Percentiles rank a stretch among this genome's conserved stretches.
phyloP scores from a whole-genome alignment of 352 stramenopile species.

The Pythium rishiriense region DNA sequence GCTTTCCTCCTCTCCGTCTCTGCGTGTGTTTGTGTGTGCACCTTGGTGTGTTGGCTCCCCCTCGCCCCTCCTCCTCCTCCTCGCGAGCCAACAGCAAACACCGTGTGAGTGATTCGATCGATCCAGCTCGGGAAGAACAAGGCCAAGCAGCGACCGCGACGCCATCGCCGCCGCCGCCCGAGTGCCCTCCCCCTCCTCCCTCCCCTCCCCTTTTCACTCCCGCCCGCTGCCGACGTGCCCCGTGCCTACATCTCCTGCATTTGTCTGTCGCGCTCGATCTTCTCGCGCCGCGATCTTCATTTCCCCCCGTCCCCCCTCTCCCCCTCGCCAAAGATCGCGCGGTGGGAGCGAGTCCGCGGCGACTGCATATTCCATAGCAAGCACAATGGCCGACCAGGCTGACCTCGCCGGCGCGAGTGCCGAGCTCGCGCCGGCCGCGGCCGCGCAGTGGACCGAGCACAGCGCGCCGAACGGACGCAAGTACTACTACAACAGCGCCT shows the following conservation, averaged over 20 bases:
- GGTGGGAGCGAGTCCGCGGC: neutral
- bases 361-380: slow-evolving; percentile 31
- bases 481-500: slow-evolving; percentile 92
- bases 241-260: neutral
- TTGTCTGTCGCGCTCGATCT: neutral
- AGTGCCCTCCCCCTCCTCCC: neutral
- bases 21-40: slow-evolving; percentile 1
- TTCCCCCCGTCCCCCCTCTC: neutral
- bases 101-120: slow-evolving; percentile 8
- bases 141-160: neutral
- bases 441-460: slow-evolving; percentile 87
- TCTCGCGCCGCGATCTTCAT: slow-evolving; percentile 4
- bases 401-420: slow-evolving; percentile 43
- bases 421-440: slow-evolving; percentile 39
- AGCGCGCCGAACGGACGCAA: slow-evolving; percentile 89
- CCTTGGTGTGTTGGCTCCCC: too few species aligned
- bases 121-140: neutral
- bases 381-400: slow-evolving; percentile 69
- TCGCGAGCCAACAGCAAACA: neutral
- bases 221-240: too few species aligned
- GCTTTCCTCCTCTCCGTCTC: slow-evolving; percentile 1
- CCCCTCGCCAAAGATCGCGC: slow-evolving; percentile 17
- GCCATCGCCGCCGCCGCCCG: neutral
- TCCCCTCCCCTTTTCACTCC: neutral
- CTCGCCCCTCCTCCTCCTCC: slow-evolving; percentile 1